Base-by-base conservation (phyloP, 1,284 basidiomycete species). In the Tilletia setariae region DNA sequence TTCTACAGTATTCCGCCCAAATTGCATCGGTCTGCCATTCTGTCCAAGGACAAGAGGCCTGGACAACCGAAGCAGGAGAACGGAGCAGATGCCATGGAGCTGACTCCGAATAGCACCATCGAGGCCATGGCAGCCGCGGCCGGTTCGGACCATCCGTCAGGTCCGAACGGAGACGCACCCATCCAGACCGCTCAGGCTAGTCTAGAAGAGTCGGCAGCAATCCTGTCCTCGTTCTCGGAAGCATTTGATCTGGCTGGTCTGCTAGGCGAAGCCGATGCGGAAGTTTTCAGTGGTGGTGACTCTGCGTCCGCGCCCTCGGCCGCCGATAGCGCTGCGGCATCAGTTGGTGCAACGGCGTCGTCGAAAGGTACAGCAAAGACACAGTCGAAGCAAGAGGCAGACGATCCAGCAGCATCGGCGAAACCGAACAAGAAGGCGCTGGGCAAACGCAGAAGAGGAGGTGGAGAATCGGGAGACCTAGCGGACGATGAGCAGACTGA, bases 1-100 rank as follows among this genome's bases (percentile, higher is more conserved):
- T 98, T 93, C 84, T 91, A 87, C 84, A 92, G 92, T 1, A 82
- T 85, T 0, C 92, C 94, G 1, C 94, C 95, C 0, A 79, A 85
- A 1, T 81, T 91, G 1, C 92, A 93, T 79, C 88, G 90, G 0
- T 92, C 91, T 1, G 86, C 87, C 30, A 85, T 90, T 70, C 90
- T 88, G 25, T 87, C 82, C 42, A 67, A 66, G 40, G 32, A 47
- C 40, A 77, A 77, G 82, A 80, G 35, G 11, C 35, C 35, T 4
- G 35, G 35, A 40, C 35, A 40, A 11, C 35, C 35, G 11, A 4
- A 19, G 8, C 81, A 83, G 15, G 85, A 90, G 64, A 88, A 88
- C 0, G 72, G 35, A 40, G 35, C 35, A 43, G 89, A 8, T 89
- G 89, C 92, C 77, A 90, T 6, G 87, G 89, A 75, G 88, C 90